Base-by-base conservation (phyloP, 345 rosid genomes). In the Hevea brasiliensis region DNA sequence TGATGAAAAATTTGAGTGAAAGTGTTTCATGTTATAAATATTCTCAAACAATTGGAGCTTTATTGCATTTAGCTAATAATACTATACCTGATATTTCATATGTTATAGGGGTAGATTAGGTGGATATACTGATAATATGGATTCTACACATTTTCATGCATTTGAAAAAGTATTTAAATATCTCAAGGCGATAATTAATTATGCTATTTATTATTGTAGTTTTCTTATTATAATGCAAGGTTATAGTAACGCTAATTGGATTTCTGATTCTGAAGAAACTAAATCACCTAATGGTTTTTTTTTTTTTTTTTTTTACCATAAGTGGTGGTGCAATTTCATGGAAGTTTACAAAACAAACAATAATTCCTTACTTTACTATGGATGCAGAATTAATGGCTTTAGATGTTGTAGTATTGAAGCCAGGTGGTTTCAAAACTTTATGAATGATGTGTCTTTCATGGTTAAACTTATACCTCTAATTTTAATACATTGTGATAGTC, bases 241-340 rank as follows among this genome's bases (percentile, higher is more conserved):
- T 7, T 59, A 70, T 10, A 50, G 53, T 56, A 32, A 70, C 10
- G 73, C 73, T 10, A 37, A 58, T 40, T 56, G 53, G 65, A 40
- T 70, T 5, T 10, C 47, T 1, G 4, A 42, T 57, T 32, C 27
- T n/a, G 15, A 15, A 20, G 63, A 70, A 32, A 64, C 48, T 8
- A 64, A 64, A 41, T 35, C 68, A 7, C 5, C 68, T 7, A 37
- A 11, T 37, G 73, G 61, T 42, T 53, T 18, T 55, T 17, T 57
- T 23, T 54, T 35, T 21, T 29, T 6, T 8, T 7, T 29, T n/a
- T n/a, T n/a, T n/a, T n/a, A n/a, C n/a, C n/a, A n/a, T n/a, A 8
- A 17, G 35, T 14, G 18, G 53, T 45, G 50, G 50, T 4, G 50
- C 12, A 45, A 13, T 45, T 4, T 6, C 50, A 45, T 45, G 50